Conservation (phyloP, 192 early-diverging fungal species). For the Linnemannia elongata region DNA sequence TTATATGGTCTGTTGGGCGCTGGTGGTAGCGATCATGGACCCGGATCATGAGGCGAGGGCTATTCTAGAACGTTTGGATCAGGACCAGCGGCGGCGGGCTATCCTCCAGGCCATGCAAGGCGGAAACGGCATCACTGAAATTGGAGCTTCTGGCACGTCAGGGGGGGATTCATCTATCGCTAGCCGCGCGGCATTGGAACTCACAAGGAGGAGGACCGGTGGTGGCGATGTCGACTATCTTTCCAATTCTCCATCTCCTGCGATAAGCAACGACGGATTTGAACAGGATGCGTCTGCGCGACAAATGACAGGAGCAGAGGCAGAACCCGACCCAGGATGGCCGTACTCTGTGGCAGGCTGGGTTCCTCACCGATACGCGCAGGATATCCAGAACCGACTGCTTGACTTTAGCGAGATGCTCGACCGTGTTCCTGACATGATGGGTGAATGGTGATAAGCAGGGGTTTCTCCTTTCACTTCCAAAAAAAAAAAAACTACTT, state of each 20-base stretch:
- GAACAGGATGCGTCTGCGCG: neutral
- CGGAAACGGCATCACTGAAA: neutral
- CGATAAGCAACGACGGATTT: neutral
- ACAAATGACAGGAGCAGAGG: neutral
- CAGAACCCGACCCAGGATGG: neutral
- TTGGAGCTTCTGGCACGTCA: neutral
- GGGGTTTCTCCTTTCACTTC: too few relatives aligned
- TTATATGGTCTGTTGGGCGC: slow-evolving; percentile 53
- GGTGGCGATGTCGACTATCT: neutral
- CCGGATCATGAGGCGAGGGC: slow-evolving; percentile 36
- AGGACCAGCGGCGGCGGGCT: neutral
- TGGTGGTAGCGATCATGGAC: slow-evolving; percentile 35
- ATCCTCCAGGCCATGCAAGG: neutral
- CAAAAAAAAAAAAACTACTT: too few relatives aligned
- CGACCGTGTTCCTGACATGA: slow-evolving; percentile 40
- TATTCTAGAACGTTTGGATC: slow-evolving; percentile 17
- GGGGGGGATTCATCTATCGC: neutral
- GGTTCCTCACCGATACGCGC: slow-evolving; percentile 19
- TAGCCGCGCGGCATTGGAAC: neutral
- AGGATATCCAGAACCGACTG: slow-evolving; percentile 22
- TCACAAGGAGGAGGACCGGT: neutral
- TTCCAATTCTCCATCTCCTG: neutral
- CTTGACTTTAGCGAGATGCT: slow-evolving; percentile 27
- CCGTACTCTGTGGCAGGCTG: neutral
- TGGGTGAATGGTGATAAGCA: slow-evolving; percentile 30